Base-by-base conservation (phyloP, 768 basidiomycete species). In the Infundibulicybe gibba region DNA sequence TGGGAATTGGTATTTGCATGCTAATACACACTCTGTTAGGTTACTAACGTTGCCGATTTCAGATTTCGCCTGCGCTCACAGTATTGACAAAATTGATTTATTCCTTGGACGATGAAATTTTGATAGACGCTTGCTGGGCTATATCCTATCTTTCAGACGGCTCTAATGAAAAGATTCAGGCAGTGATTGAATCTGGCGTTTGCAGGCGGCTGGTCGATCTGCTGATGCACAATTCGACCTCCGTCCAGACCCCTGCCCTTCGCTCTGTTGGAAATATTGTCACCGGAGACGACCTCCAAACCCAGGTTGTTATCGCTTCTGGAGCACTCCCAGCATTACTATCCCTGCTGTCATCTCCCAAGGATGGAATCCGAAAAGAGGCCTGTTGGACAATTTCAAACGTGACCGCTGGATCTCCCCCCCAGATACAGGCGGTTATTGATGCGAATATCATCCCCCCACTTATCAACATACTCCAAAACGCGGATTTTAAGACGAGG, bases 321-420 rank as follows among this genome's bases (percentile, higher is more conserved):
- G 97, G 95, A 44, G 93, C 97, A 19, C 87, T 99, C 17, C 88
- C 94, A 3, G 97, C 97, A 5, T 81, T 99, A 41, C 83, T 99
- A 37, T 85, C 90, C 17, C 77, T 99, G 16, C 77, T 99, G 45
- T 93, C 90, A 2, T 97, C 94, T 17, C 91, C 94, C 21, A 99
- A 99, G 72, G 97, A 99, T 54, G 97, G 94, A 40, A 99, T 99
- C 60, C 81, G 95, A 60, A 99, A 99, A 75, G 95, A 99, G 68
- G 95, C 97, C 19, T 99, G 97, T 72, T 99, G 97, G 97, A 99
- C 97, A 14, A 98, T 99, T 61, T 97, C 93, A 40, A 99, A 99
- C 69, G 80, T 99, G 63, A 99, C 97, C 40, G 97, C 97, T 32
- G 97, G 97, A 40, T 92, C 90, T 40, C 92, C 97, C 17, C 86